Evolutionary conservation across 345 rosid species (phyloP).

Genomic region (Pelargonium nanum): DNA sequence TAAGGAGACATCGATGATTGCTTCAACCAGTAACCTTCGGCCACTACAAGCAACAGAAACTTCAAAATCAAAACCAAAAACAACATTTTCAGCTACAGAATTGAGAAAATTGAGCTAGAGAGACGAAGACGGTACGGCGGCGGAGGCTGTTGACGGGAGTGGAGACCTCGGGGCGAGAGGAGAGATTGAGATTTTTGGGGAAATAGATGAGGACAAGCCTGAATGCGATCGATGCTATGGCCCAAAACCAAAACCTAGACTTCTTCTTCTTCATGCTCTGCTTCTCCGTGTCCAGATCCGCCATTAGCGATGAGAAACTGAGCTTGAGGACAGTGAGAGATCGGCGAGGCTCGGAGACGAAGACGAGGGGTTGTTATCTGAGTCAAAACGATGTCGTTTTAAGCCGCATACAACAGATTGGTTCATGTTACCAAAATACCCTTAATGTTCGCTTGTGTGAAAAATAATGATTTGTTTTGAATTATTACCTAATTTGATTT

Average conservation of each 20-base stretch:
- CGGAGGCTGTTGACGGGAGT: constrained; percentile 93
- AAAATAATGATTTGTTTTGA: too few relatives aligned
- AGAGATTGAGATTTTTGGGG: constrained; percentile 48
- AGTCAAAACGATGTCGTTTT: neutral
- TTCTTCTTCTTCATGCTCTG: constrained; percentile 4
- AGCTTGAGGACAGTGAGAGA: neutral
- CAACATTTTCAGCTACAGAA: neutral
- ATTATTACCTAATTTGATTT: too few relatives aligned
- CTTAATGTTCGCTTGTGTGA: too few relatives aligned
- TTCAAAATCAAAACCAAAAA: neutral
- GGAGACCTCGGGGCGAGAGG: constrained; percentile 89
- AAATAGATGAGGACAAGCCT: constrained; percentile 47
- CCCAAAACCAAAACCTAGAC: constrained; percentile 48
- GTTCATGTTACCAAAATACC: too few relatives aligned
- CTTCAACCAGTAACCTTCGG: constrained; percentile 98
- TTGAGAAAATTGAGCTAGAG: neutral
- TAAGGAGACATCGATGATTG: constrained; percentile 84
- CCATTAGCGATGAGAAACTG: constrained; percentile 8
- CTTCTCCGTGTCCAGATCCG: constrained; percentile 16
- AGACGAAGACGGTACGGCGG: constrained; percentile 50
- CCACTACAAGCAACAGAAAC: constrained; percentile 30
- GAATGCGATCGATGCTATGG: constrained; percentile 27
- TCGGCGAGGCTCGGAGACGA: neutral
- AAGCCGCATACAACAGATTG: too few relatives aligned
- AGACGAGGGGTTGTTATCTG: neutral